phyloP scores from a whole-genome alignment of 352 stramenopile species.

The Phytophthora agathidicida region DNA sequence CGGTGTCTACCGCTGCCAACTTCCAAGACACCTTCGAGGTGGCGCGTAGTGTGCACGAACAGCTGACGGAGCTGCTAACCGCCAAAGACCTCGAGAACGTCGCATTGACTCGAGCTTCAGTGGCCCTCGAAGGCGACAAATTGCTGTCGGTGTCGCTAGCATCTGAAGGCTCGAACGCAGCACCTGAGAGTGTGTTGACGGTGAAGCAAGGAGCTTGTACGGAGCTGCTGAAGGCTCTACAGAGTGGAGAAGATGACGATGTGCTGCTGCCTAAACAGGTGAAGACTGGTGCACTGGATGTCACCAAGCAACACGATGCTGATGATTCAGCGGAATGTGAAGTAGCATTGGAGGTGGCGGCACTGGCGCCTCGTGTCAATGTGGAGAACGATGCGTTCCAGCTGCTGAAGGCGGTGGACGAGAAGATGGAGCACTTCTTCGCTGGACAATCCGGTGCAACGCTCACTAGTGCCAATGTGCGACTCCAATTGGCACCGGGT shows the following conservation, averaged over 20 bases:
- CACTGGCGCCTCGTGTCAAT: background rate
- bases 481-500: constrained; percentile 28
- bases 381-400: constrained; percentile 31
- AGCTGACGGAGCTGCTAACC: constrained; percentile 27
- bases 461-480: constrained; percentile 39
- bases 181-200: constrained; percentile 30
- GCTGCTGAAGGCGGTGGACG: constrained; percentile 50
- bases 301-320: constrained; percentile 19
- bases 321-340: constrained; percentile 23
- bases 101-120: constrained; percentile 11
- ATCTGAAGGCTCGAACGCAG: background rate
- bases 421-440: constrained; percentile 49
- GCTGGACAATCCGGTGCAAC: constrained; percentile 26
- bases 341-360: constrained; percentile 34
- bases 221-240: constrained; percentile 27
- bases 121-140: constrained; percentile 35
- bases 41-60: constrained; percentile 26
- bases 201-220: constrained; percentile 35
- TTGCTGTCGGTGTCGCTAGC: constrained; percentile 29
- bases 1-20: constrained; percentile 6
- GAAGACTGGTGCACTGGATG: constrained; percentile 26
- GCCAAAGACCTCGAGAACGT: constrained; percentile 30
- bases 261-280: constrained; percentile 34
- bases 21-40: constrained; percentile 28
- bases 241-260: constrained; percentile 6